Conservation (phyloP, 805 yeast species). For the Yarrowia porcina region DNA sequence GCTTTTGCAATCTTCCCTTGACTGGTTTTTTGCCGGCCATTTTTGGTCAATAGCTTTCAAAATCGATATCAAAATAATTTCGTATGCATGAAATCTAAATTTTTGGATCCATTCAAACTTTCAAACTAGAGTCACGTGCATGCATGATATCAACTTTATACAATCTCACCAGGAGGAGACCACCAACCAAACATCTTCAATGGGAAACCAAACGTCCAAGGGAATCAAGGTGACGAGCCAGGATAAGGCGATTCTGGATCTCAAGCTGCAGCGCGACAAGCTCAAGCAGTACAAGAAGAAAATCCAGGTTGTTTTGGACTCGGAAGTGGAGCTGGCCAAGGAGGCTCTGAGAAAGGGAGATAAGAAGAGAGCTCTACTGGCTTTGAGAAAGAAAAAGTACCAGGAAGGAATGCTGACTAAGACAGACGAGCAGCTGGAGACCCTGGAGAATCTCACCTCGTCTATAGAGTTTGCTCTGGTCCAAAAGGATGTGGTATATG, state of each 20-base stretch:
- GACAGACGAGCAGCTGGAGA: constrained; percentile 73
- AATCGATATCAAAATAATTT: constrained; percentile 18
- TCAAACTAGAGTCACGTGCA: constrained; percentile 11
- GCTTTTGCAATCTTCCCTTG: constrained; percentile 1
- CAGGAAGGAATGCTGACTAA: constrained; percentile 69
- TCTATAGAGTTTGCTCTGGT: constrained; percentile 81
- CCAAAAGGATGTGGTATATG: constrained; percentile 79
- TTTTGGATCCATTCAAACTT: no score
- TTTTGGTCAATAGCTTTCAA: background rate
- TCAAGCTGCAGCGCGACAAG: constrained; percentile 85
- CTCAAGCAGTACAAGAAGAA: constrained; percentile 67
- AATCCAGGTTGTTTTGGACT: constrained; percentile 53
- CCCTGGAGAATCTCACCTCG: constrained; percentile 61
- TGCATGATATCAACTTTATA: background rate
- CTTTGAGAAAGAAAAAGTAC: constrained; percentile 73
- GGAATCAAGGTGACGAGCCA: constrained; percentile 63
- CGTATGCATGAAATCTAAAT: constrained; percentile 4
- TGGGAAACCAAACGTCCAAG: constrained; percentile 39
- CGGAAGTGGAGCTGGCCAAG: constrained; percentile 62
- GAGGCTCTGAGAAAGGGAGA: constrained; percentile 53
- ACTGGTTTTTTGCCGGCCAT: constrained; percentile 21
- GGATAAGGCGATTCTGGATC: constrained; percentile 80
- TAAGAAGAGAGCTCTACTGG: constrained; percentile 59
- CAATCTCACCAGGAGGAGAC: no score
- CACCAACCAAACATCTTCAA: constrained; percentile 30